Evolutionary conservation across 2,329 filamentous ascomycete genomes (phyloP).

Genomic region (Diaporthe helianthi): DNA sequence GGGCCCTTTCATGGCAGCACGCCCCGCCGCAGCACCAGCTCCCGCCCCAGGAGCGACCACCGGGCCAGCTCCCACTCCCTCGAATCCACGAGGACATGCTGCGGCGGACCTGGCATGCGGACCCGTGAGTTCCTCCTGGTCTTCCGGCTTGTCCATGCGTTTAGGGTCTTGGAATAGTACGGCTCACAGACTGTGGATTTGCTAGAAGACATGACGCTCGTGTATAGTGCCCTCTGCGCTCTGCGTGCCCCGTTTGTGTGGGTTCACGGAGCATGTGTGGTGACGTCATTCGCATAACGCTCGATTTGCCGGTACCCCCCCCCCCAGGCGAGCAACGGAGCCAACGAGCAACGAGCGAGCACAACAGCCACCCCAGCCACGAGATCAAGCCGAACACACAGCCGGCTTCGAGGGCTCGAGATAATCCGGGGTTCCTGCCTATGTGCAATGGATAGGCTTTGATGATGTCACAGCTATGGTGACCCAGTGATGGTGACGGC

Average conservation of each 20-base stretch:
- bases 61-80: slow-evolving; percentile 53
- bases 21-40: slow-evolving; percentile 37
- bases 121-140: slow-evolving; percentile 42
- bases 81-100: slow-evolving; percentile 58
- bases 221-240: slow-evolving; percentile 52
- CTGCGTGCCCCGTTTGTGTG: slow-evolving; percentile 36
- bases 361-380: neutral
- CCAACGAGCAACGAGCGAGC: neutral
- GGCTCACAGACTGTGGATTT: neutral
- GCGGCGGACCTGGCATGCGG: slow-evolving; percentile 45
- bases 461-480: neutral
- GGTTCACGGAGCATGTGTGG: neutral
- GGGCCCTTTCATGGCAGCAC: slow-evolving; percentile 35
- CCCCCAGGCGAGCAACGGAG: neutral
- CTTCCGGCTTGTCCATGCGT: neutral
- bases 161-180: neutral
- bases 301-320: too few relatives aligned
- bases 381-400: neutral
- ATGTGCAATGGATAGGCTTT: neutral
- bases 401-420: neutral
- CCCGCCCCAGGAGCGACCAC: slow-evolving; percentile 46
- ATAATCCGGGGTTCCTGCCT: neutral
- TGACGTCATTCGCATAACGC: neutral
- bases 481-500: neutral
- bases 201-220: slow-evolving; percentile 54